These are phyloP conservation scores for Stemphylium lycopersici DNA, from an alignment of 2,329 filamentous ascomycete species.

Conservation along the genomic window DNA sequence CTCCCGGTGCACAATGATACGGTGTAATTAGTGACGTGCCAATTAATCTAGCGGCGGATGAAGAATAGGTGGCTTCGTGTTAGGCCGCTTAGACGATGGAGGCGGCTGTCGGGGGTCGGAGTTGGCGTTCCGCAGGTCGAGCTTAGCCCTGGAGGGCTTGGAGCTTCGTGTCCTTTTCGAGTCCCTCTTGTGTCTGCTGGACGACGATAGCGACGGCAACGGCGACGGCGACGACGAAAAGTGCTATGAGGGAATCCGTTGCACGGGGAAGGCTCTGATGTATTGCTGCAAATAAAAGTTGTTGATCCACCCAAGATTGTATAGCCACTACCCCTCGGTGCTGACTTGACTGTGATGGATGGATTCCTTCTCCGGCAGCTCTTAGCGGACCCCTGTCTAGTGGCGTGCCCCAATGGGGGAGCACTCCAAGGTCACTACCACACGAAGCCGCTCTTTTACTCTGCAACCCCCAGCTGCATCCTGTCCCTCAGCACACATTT, in stretches of 20 bases:
- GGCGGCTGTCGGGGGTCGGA: slow-evolving; percentile 7
- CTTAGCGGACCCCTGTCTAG: slow-evolving; percentile 19
- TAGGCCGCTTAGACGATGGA: slow-evolving; percentile 4
- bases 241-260: too few species aligned
- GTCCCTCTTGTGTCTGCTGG: not conserved
- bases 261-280: too few species aligned
- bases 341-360: not conserved
- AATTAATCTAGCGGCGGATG: slow-evolving; percentile 4
- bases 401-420: slow-evolving; percentile 24
- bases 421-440: slow-evolving; percentile 30
- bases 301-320: too few species aligned
- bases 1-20: not conserved
- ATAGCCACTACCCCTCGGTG: not conserved
- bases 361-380: slow-evolving; percentile 4
- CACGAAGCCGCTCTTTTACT: slow-evolving; percentile 28
- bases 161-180: slow-evolving; percentile 16
- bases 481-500: slow-evolving; percentile 12
- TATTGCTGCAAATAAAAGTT: too few species aligned
- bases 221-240: too few species aligned
- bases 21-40: slow-evolving; percentile 4
- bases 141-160: slow-evolving; percentile 19
- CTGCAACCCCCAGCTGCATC: slow-evolving; percentile 23
- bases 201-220: too few species aligned
- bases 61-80: slow-evolving; percentile 4
- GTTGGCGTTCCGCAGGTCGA: slow-evolving; percentile 17